Evolutionary conservation across 192 early-diverging fungal species (phyloP).

Genomic region (Rhizophagus prolifer): DNA sequence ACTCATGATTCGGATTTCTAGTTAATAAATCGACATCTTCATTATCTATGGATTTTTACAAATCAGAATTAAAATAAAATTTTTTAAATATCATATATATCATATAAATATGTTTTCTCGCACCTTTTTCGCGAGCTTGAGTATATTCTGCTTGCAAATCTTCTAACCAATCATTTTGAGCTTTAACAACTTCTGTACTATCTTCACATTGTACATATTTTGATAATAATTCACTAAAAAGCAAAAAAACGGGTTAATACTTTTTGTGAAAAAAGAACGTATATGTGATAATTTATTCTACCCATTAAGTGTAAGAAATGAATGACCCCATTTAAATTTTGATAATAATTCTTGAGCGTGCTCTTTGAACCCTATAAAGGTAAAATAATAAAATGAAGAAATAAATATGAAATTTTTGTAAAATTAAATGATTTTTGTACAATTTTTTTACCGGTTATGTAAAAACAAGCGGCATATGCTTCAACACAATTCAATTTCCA

Average conservation of each 20-base stretch:
- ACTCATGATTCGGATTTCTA: background rate
- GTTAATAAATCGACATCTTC: background rate
- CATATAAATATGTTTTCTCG: background rate
- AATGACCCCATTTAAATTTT: constrained; percentile 96
- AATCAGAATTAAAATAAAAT: background rate
- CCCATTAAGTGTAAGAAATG: constrained; percentile 87
- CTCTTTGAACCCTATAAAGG: constrained; percentile 46
- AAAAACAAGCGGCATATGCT: constrained; percentile 92
- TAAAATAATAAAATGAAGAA: background rate
- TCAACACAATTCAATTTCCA: constrained; percentile 98
- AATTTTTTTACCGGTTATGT: constrained; percentile 66
- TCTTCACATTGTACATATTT: constrained; percentile 76
- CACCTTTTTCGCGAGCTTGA: constrained; percentile 43
- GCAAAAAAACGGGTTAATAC: background rate
- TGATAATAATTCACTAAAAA: constrained; percentile 63
- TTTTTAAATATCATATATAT: no score
- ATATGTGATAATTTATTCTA: constrained; percentile 28
- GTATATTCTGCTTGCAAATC: constrained; percentile 68
- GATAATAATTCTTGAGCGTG: constrained; percentile 73
- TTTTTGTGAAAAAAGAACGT: background rate
- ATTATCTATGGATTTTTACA: background rate
- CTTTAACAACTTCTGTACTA: constrained; percentile 67
- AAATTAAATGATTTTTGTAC: no score
- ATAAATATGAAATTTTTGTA: background rate
- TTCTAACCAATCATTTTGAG: constrained; percentile 80